Evolutionary conservation across 768 basidiomycete genomes (phyloP).

Genomic region (Tricholoma flavovirens): DNA sequence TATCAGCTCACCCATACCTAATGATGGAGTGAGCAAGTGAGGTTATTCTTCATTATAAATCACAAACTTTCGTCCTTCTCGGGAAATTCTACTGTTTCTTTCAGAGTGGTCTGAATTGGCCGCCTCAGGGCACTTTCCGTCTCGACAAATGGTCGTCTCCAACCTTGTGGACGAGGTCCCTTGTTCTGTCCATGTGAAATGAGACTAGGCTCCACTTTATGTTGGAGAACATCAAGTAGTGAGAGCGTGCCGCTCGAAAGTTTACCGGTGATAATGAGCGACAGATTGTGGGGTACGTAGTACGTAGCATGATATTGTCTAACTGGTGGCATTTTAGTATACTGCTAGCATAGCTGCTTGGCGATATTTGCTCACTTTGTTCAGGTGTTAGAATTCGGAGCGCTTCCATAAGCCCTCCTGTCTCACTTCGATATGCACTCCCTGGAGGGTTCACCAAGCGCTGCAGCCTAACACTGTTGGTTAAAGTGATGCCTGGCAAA

Average conservation of each 20-base stretch:
- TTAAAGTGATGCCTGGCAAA: background rate
- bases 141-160: constrained; percentile 94
- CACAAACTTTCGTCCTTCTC: constrained; percentile 85
- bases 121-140: constrained; percentile 65
- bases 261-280: constrained; percentile 85
- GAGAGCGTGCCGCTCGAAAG: constrained; percentile 69
- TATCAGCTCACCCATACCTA: constrained; percentile 74
- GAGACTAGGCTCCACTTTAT: constrained; percentile 77
- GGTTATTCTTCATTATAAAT: background rate
- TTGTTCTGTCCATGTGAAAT: constrained; percentile 66
- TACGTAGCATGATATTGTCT: constrained; percentile 82
- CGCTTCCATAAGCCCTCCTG: constrained; percentile 92
- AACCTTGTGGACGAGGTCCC: constrained; percentile 68
- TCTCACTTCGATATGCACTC: constrained; percentile 94
- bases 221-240: constrained; percentile 76
- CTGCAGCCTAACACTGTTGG: constrained; percentile 50
- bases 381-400: constrained; percentile 80
- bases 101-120: constrained; percentile 45
- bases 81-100: constrained; percentile 82
- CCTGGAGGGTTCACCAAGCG: constrained; percentile 71
- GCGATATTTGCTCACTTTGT: constrained; percentile 53
- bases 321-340: constrained; percentile 42
- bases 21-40: background rate
- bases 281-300: constrained; percentile 92
- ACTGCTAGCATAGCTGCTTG: background rate